Base-by-base conservation (phyloP, 2,329 filamentous ascomycete genomes). In the Alternaria dauci region DNA sequence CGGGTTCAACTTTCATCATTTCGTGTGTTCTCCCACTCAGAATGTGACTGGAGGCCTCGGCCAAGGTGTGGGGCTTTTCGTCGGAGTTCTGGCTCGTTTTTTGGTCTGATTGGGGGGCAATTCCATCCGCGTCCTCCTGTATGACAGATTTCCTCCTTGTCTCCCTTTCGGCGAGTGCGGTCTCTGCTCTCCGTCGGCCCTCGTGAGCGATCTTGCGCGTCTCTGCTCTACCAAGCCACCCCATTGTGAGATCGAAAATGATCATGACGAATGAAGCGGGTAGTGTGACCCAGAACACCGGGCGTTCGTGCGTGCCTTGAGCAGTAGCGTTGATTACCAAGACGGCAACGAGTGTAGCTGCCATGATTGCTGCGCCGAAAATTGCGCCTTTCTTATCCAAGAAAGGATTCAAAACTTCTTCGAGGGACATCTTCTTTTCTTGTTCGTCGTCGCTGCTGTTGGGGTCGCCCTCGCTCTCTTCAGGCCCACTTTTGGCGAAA, bases 391-490 rank as follows among this genome's bases (percentile, higher is more conserved):
- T 79, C 64, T 87, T 90, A 71, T 93, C 90, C 0, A 92, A 75
- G 59, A 89, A 92, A 0, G 90, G 90, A 64, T 92, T 91, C 85
- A 92, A 86, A 68, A 92, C 91, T 69, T 92, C 89, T 63, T 90
- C 89, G 0, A 92, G 83, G 0, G 88, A 88, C 0, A 89, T 77
- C 0, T 85, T 76, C 63, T 89, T 85, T 20, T 67, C 65, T 50
- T 71, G 58, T 58, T 86, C 77, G 28, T 87, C 84, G 8, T 83
- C 78, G 7, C 83, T 78, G 30, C 83, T 79, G n/a, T 77, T 73
- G 8, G 78, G 72, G 8, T 70, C 63, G 6, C 81, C 79, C 8
- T 86, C 84, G 52, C 85, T 80, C 44, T 86, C 84, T 8, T 85
- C 84, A 0, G 82, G 81, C 2, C 76, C 81, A n/a, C 85, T 85